These are phyloP conservation scores for Rhexocercosporidium sp. DNA, from an alignment of 2,329 filamentous ascomycete species.

Conservation along the genomic window DNA sequence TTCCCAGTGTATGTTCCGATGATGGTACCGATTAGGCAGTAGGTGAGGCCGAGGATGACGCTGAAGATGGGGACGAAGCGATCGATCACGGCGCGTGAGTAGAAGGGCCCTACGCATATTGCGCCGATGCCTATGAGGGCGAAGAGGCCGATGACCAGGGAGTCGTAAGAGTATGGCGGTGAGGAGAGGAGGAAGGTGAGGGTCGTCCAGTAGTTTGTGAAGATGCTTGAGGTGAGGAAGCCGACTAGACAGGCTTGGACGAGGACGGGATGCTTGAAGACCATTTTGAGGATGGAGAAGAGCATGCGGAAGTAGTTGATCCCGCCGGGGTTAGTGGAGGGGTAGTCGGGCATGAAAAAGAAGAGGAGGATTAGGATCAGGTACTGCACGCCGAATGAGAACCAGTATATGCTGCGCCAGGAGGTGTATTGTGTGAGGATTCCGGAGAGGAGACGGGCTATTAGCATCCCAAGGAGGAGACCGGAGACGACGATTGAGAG, in stretches of 20 bases:
- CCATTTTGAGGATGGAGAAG: slow-evolving; percentile 66
- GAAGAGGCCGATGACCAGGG: slow-evolving; percentile 76
- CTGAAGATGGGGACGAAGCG: slow-evolving; percentile 70
- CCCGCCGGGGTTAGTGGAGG: slow-evolving; percentile 69
- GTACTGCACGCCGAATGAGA: slow-evolving; percentile 74
- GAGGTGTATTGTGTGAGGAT: slow-evolving; percentile 74
- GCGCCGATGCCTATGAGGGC: slow-evolving; percentile 76
- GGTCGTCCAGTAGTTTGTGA: slow-evolving; percentile 75
- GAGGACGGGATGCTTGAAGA: slow-evolving; percentile 69
- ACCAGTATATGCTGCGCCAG: slow-evolving; percentile 83
- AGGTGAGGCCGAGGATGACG: slow-evolving; percentile 64
- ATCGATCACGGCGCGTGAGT: slow-evolving; percentile 73
- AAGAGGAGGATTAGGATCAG: slow-evolving; percentile 69
- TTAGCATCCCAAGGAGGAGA: slow-evolving; percentile 74
- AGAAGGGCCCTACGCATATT: slow-evolving; percentile 71
- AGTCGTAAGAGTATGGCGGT: slow-evolving; percentile 69
- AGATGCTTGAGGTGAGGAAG: slow-evolving; percentile 65
- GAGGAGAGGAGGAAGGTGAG: slow-evolving; percentile 79
- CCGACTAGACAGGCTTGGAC: slow-evolving; percentile 72
- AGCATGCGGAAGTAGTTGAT: slow-evolving; percentile 71
- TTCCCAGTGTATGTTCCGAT: slow-evolving; percentile 73
- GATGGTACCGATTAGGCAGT: slow-evolving; percentile 64
- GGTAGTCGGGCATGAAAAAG: slow-evolving; percentile 81
- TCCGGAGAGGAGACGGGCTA: slow-evolving; percentile 77
- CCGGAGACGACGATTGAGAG: slow-evolving; percentile 78